phyloP scores from a whole-genome alignment of 176 grass and related monocot genomes.

The Oryza coarctata region DNA sequence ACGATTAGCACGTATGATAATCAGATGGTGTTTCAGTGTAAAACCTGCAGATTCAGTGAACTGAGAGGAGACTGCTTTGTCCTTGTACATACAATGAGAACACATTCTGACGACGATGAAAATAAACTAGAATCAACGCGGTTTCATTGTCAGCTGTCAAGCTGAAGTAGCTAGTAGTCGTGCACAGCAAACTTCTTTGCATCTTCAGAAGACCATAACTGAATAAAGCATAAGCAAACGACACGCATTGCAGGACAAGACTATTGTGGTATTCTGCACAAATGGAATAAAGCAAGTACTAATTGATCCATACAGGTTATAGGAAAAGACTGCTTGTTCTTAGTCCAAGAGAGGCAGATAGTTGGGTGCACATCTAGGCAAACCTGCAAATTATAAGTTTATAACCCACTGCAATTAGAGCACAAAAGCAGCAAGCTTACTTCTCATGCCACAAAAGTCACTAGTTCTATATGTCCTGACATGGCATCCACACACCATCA shows the following conservation, averaged over 20 bases:
- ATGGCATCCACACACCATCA: background rate
- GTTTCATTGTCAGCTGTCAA: background rate
- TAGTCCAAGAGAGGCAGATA: background rate
- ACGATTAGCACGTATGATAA: too few species aligned
- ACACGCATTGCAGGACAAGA: background rate
- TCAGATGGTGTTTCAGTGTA: too few species aligned
- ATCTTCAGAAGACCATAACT: background rate
- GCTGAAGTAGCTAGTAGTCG: background rate
- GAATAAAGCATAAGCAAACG: background rate
- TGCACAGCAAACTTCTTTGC: background rate
- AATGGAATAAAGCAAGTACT: background rate
- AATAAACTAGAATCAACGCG: background rate
- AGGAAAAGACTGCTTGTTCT: background rate
- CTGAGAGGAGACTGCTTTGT: background rate
- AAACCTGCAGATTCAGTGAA: background rate
- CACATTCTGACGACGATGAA: background rate
- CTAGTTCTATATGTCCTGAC: background rate
- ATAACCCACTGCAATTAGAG: background rate
- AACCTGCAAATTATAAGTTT: background rate
- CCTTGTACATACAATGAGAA: background rate
- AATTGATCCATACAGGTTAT: background rate
- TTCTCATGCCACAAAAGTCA: background rate
- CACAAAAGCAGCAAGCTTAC: background rate
- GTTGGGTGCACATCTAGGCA: constrained; percentile 22
- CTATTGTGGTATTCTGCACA: background rate